These are phyloP conservation scores for Penicillium glabrum DNA, from an alignment of 2,329 filamentous ascomycete genomes.

Conservation along the genomic window DNA sequence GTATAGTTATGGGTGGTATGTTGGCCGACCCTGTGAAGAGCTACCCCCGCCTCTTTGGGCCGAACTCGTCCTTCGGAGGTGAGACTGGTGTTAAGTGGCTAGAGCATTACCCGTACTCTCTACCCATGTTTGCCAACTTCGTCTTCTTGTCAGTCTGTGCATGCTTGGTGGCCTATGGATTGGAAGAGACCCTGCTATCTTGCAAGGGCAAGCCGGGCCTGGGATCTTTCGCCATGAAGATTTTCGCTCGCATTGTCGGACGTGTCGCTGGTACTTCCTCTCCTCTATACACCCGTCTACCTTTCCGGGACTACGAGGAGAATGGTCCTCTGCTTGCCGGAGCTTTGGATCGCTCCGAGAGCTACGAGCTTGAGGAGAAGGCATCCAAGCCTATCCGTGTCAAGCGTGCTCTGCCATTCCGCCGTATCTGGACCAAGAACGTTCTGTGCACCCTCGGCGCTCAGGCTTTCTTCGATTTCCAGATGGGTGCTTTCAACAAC, in stretches of 20 bases:
- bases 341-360: conserved; percentile 29
- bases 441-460: conserved; percentile 59
- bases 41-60: conserved; percentile 63
- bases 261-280: conserved; percentile 30
- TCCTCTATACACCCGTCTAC: conserved; percentile 32
- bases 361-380: conserved; percentile 41
- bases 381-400: conserved; percentile 34
- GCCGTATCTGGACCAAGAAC: conserved; percentile 56
- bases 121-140: conserved; percentile 67
- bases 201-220: conserved; percentile 49
- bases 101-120: conserved; percentile 63
- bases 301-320: conserved; percentile 38
- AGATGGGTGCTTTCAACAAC: conserved; percentile 71
- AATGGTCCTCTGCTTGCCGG: conserved; percentile 34
- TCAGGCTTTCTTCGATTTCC: conserved; percentile 70
- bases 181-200: conserved; percentile 62
- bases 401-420: conserved; percentile 48
- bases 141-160: conserved; percentile 58
- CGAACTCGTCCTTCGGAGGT: conserved; percentile 57
- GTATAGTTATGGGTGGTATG: conserved; percentile 61
- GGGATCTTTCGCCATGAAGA: conserved; percentile 35
- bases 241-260: conserved; percentile 28
- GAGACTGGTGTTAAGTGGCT: conserved; percentile 61
- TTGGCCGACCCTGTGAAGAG: conserved; percentile 66
- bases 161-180: conserved; percentile 57